Evolutionary conservation across 768 basidiomycete genomes (phyloP).

Genomic region (Tricholoma matsutake): DNA sequence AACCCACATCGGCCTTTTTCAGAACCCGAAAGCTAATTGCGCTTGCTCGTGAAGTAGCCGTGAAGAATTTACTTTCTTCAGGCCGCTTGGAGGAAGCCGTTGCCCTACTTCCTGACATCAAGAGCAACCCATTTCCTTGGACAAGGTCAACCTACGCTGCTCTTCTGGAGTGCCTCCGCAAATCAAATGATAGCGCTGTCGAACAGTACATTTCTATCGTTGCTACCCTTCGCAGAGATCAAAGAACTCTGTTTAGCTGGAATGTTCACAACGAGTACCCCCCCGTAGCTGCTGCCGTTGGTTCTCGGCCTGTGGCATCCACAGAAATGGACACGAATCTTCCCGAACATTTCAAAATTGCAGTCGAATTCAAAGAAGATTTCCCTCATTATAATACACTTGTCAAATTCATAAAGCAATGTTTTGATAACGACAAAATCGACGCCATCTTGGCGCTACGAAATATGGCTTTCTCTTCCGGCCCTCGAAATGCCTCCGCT

Average conservation of each 20-base stretch:
- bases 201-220: slow-evolving; percentile 15
- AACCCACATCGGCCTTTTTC: slow-evolving; percentile 4
- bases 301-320: too few species aligned
- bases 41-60: slow-evolving; percentile 33
- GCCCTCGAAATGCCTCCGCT: slow-evolving; percentile 17
- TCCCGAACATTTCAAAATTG: slow-evolving; percentile 14
- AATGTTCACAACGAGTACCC: background rate
- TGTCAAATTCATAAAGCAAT: slow-evolving; percentile 33
- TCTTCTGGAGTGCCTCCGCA: slow-evolving; percentile 26
- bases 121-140: slow-evolving; percentile 27
- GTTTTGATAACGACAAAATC: slow-evolving; percentile 31
- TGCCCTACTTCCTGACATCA: slow-evolving; percentile 38
- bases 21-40: slow-evolving; percentile 11
- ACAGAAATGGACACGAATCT: too few species aligned
- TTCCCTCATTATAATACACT: slow-evolving; percentile 27
- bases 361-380: slow-evolving; percentile 9
- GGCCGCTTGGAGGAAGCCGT: slow-evolving; percentile 41
- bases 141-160: slow-evolving; percentile 34
- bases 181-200: slow-evolving; percentile 5
- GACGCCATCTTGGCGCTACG: slow-evolving; percentile 33
- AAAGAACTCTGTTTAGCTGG: background rate
- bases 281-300: background rate
- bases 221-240: slow-evolving; percentile 14
- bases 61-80: slow-evolving; percentile 38
- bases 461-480: slow-evolving; percentile 23